Conservation (phyloP, 1,139 yeast species). For the Debaryomyces singareniensis region DNA sequence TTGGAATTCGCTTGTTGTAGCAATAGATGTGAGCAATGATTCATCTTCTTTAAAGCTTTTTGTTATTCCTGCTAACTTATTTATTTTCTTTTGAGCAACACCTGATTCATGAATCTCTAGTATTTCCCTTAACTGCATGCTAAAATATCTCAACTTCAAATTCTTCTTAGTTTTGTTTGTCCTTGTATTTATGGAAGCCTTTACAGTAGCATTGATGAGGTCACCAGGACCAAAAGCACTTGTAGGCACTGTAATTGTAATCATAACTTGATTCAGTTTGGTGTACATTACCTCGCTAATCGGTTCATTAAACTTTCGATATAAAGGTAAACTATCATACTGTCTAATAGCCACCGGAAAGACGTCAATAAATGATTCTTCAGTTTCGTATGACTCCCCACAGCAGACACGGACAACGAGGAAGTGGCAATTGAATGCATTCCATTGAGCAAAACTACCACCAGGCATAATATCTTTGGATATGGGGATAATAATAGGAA, state of each 20-base stretch:
- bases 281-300: constrained; percentile 31
- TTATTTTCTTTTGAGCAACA: constrained; percentile 30
- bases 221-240: constrained; percentile 50
- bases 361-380: constrained; percentile 22
- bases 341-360: constrained; percentile 45
- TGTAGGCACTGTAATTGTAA: constrained; percentile 37
- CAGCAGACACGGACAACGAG: constrained; percentile 28
- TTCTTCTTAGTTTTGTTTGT: constrained; percentile 28
- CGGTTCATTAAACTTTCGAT: constrained; percentile 50
- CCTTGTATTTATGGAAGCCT: constrained; percentile 30
- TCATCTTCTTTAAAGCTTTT: constrained; percentile 18
- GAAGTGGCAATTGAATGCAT: constrained; percentile 32
- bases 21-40: constrained; percentile 24
- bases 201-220: constrained; percentile 30
- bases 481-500: constrained; percentile 56
- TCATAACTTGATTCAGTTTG: constrained; percentile 34
- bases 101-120: constrained; percentile 45
- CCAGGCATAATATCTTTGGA: constrained; percentile 48
- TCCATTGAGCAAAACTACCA: constrained; percentile 34
- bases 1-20: constrained; percentile 19
- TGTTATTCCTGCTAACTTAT: constrained; percentile 24
- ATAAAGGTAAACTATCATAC: constrained; percentile 49
- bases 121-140: constrained; percentile 46
- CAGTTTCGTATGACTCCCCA: constrained; percentile 29
- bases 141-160: constrained; percentile 38